Conservation (phyloP, 2,329 filamentous ascomycete species). For the Botryotinia globosa region DNA sequence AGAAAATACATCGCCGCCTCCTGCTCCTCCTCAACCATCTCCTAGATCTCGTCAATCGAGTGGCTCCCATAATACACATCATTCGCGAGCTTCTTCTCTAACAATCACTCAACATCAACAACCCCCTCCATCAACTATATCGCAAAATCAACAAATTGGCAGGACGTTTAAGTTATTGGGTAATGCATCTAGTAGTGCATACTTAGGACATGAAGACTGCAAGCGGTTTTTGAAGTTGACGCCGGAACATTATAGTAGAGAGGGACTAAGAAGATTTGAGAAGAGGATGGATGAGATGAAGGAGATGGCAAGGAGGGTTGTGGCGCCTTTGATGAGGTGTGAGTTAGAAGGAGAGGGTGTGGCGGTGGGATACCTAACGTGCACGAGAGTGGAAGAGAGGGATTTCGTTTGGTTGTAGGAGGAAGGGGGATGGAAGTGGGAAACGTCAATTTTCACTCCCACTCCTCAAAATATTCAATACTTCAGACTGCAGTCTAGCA, state of each 20-base stretch:
- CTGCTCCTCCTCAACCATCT: constrained; percentile 36
- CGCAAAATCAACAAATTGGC: constrained; percentile 48
- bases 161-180: constrained; percentile 78
- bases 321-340: constrained; percentile 82
- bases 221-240: constrained; percentile 85
- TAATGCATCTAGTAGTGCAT: constrained; percentile 53
- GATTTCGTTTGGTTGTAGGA: constrained; percentile 57
- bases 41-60: constrained; percentile 35
- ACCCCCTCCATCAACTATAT: constrained; percentile 6
- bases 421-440: not conserved
- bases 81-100: constrained; percentile 48
- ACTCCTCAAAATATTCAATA: not conserved
- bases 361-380: constrained; percentile 61
- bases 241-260: constrained; percentile 78
- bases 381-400: constrained; percentile 57
- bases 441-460: not conserved
- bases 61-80: constrained; percentile 31
- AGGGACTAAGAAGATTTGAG: constrained; percentile 84
- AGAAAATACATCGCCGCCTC: constrained; percentile 78
- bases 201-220: constrained; percentile 81
- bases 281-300: constrained; percentile 86
- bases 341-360: constrained; percentile 72
- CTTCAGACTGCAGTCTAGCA: not conserved
- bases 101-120: constrained; percentile 17
- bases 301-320: constrained; percentile 73